Evolutionary conservation across 805 yeast species (phyloP).

Genomic region (Cyberlindnera xylosilytica): DNA sequence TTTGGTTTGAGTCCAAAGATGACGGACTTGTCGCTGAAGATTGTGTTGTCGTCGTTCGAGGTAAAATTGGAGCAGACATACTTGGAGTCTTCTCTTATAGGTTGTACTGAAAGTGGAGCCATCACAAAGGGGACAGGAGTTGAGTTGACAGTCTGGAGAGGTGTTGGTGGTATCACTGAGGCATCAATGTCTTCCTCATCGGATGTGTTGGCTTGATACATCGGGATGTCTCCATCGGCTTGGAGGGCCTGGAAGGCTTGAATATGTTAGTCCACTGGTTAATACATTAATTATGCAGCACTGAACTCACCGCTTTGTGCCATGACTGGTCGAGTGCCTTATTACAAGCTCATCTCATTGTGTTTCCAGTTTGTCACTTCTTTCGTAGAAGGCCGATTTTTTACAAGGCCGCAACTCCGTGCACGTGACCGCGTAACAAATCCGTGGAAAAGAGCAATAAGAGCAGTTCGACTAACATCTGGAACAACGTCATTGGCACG

Average conservation of each 20-base stretch:
- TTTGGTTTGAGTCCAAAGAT: conserved; percentile 40
- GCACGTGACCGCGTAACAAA: too few species aligned
- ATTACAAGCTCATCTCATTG: too few species aligned
- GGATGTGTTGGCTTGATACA: conserved; percentile 23
- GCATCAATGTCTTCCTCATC: conserved; percentile 14
- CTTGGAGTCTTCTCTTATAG: conserved; percentile 17
- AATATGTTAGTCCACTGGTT: neutral
- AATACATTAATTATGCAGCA: neutral
- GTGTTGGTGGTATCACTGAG: neutral
- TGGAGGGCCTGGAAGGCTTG: conserved; percentile 25
- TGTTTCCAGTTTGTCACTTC: too few species aligned
- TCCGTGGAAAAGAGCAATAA: too few species aligned
- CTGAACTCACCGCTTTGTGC: conserved; percentile 13
- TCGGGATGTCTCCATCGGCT: conserved; percentile 14
- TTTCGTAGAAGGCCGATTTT: too few species aligned
- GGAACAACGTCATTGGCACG: too few species aligned
- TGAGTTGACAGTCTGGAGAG: neutral
- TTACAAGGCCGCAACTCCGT: too few species aligned
- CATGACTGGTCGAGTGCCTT: conserved; percentile 4
- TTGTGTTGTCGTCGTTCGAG: conserved; percentile 36
- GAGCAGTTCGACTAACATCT: too few species aligned
- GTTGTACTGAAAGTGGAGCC: neutral
- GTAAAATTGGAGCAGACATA: conserved; percentile 35
- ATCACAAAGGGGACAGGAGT: too few species aligned
- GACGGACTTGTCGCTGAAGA: conserved; percentile 31